Conservation (phyloP, 2,329 filamentous ascomycete species). For the Cordyceps farinosa region DNA sequence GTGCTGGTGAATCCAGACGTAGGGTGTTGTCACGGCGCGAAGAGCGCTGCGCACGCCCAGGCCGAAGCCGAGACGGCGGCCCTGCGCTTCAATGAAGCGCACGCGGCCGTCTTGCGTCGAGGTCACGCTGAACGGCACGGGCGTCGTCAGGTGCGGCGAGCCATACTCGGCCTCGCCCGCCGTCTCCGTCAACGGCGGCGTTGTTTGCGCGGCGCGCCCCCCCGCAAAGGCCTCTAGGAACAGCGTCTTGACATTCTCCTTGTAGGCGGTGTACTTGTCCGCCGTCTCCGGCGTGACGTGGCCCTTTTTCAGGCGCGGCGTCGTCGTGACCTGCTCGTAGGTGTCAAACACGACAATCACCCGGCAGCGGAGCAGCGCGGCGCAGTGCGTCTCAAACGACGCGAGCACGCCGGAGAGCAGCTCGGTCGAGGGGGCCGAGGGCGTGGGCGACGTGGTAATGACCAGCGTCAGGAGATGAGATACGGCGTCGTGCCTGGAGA, state of each 20-base stretch:
- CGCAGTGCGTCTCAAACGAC: slow-evolving; percentile 44
- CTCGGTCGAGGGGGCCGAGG: slow-evolving; percentile 50
- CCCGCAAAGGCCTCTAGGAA: slow-evolving; percentile 24
- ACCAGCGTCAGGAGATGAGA: slow-evolving; percentile 32
- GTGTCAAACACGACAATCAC: slow-evolving; percentile 51
- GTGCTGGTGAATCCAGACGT: slow-evolving; percentile 57
- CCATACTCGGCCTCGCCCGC: slow-evolving; percentile 46
- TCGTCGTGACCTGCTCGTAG: slow-evolving; percentile 44
- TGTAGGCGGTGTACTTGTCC: slow-evolving; percentile 41
- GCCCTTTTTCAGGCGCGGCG: slow-evolving; percentile 51
- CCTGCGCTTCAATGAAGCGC: slow-evolving; percentile 46
- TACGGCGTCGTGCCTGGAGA: neutral
- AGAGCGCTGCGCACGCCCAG: slow-evolving; percentile 52
- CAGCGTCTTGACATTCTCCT: slow-evolving; percentile 43
- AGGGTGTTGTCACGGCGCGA: slow-evolving; percentile 43
- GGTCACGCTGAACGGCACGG: slow-evolving; percentile 35
- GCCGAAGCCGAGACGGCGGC: slow-evolving; percentile 50
- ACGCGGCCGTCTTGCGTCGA: slow-evolving; percentile 36
- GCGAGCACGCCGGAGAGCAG: slow-evolving; percentile 45
- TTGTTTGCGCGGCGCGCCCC: neutral
- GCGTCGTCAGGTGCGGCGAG: slow-evolving; percentile 33
- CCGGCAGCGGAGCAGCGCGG: slow-evolving; percentile 37
- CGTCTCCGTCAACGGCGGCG: slow-evolving; percentile 16
- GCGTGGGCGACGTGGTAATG: slow-evolving; percentile 54
- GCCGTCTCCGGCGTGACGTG: slow-evolving; percentile 46